These are phyloP conservation scores for Astrothelium macrocarpum DNA, from an alignment of 495 filamentous ascomycete genomes.

Conservation along the genomic window DNA sequence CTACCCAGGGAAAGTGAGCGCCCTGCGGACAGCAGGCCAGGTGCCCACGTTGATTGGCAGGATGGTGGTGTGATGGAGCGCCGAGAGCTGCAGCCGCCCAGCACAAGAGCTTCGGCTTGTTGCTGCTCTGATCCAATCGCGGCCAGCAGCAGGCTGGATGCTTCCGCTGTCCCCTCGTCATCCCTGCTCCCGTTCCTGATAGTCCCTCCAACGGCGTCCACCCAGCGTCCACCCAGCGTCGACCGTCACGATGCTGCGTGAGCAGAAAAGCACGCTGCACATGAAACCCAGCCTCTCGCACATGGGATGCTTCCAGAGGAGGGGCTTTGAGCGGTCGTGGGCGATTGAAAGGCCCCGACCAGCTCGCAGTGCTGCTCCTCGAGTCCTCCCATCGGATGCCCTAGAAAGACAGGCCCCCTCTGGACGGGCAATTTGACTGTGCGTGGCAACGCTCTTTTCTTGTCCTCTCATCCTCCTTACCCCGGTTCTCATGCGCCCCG, in stretches of 20 bases:
- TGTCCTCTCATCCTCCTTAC: neutral
- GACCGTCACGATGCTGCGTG: constrained; percentile 1
- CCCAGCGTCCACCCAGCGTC: neutral
- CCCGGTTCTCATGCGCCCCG: neutral
- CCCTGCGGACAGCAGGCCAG: neutral
- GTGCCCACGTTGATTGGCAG: neutral
- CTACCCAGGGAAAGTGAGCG: neutral
- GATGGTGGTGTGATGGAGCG: neutral
- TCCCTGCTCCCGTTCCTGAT: constrained; percentile 4
- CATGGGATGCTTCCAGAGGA: neutral
- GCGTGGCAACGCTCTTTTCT: neutral
- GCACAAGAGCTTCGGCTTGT: neutral
- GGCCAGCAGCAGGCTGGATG: neutral
- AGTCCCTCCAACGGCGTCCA: neutral
- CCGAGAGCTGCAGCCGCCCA: neutral
- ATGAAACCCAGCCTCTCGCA: constrained; percentile 3
- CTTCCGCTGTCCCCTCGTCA: neutral
- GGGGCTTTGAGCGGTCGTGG: neutral
- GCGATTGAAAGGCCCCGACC: neutral
- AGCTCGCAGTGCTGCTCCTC: neutral
- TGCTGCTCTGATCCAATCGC: neutral
- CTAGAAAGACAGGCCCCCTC: neutral
- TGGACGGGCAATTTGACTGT: neutral
- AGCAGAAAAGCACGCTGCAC: neutral
- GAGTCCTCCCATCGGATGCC: neutral